Conservation (phyloP, 2,329 filamentous ascomycete genomes). For the Curvularia lunata region DNA sequence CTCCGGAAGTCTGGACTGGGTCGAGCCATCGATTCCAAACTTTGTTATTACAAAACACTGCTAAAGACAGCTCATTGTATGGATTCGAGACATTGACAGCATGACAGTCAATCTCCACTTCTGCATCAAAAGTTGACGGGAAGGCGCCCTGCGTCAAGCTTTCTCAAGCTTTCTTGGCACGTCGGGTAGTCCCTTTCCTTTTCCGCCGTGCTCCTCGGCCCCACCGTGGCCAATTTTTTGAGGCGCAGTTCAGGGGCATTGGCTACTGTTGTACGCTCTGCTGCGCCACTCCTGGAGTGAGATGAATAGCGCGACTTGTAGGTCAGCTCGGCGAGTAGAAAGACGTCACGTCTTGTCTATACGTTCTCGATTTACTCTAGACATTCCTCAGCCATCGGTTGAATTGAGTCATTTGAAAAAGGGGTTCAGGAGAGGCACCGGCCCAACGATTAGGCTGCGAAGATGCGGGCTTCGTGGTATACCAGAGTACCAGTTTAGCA, state of each 20-base stretch:
- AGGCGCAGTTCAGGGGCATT: constrained; percentile 17
- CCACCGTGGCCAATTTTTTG: constrained; percentile 3
- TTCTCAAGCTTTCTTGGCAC: constrained; percentile 24
- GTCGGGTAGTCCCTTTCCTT: background rate
- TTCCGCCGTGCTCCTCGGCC: background rate
- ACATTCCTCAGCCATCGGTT: background rate
- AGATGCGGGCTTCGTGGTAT: background rate
- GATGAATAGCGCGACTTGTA: background rate
- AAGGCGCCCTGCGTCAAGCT: constrained; percentile 11
- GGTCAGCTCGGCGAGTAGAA: background rate
- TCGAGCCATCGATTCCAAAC: background rate
- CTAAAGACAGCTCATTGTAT: background rate
- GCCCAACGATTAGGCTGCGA: background rate
- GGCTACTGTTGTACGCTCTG: background rate
- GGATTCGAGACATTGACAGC: background rate
- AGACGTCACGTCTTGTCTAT: background rate
- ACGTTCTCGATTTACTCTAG: background rate
- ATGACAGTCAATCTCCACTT: background rate
- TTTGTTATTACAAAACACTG: background rate
- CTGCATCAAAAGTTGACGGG: background rate
- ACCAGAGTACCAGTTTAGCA: background rate
- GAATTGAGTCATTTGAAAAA: background rate
- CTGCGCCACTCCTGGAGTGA: constrained; percentile 12
- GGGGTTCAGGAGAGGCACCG: background rate
- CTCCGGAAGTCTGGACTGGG: background rate